Base-by-base conservation (phyloP, 768 basidiomycete genomes). In the Neoboletus magnificus region DNA sequence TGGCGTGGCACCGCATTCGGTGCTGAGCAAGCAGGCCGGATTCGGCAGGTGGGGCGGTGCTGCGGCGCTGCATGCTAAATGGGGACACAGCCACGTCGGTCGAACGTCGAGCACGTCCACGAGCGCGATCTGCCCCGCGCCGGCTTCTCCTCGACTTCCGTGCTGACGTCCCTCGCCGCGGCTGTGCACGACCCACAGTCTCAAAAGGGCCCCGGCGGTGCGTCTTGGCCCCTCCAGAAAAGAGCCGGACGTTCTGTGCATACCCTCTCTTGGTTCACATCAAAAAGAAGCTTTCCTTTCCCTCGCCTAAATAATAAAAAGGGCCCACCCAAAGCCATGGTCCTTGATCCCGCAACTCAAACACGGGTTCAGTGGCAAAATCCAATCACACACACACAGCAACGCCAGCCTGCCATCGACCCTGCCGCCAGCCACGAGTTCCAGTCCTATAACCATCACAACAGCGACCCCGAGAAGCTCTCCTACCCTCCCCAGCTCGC, bases 251-350 rank as follows among this genome's bases (percentile, higher is more conserved):
- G 47, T 70, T 71, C 70, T 70, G 50, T 56, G 0, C 41, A 71
- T 67, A 69, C 61, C 61, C 48, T 62, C 35, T 50, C 57, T 45
- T 39, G 52, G 41, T 66, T 67, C 70, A 70, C 64, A 70, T 70
- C 69, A 69, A 65, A 69, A 69, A 63, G 65, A 72, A 70, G 62
- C 58, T 62, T 50, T 61, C 55, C 50, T 65, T 69, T 71, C 70
- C 69, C 69, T 71, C 69, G 69, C 69, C 58, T 71, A 71, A 72
- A 65, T 59, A 70, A 72, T 71, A 71, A 67, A 71, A 69, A 67
- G 62, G 61, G 60, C 68, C 58, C 56, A 61, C 65, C 52, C 59
- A 55, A 49, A 60, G 61, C 60, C 70, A 69, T 75, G 72, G 66
- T 68, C 61, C 58, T 67, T 62, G 70, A 75, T 63, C 66, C 71